Evolutionary conservation across 331 rosid species (phyloP).

Genomic region (Quercus lobata): DNA sequence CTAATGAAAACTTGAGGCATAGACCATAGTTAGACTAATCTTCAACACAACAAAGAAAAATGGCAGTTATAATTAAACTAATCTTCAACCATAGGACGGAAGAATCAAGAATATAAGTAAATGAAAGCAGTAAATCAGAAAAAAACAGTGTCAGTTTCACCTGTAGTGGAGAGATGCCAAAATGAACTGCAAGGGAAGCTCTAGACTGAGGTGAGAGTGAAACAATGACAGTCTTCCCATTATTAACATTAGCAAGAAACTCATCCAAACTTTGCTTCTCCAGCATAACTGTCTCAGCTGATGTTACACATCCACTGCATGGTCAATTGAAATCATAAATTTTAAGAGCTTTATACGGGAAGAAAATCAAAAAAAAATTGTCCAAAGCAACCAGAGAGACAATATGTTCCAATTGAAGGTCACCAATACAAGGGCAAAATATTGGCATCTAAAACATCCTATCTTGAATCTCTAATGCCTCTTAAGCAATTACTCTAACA

Average conservation of each 20-base stretch:
- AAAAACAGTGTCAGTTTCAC: slow-evolving; percentile 25
- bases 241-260: slow-evolving; percentile 60
- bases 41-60: slow-evolving; percentile 6
- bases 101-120: neutral
- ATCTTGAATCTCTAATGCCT: neutral
- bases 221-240: slow-evolving; percentile 69
- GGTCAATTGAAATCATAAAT: slow-evolving; percentile 14
- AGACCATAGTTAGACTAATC: neutral
- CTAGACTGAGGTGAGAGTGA: slow-evolving; percentile 93
- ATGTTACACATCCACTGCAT: slow-evolving; percentile 89
- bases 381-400: neutral
- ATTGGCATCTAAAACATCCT: neutral
- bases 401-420: neutral
- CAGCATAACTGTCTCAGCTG: slow-evolving; percentile 93
- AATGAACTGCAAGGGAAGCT: slow-evolving; percentile 87
- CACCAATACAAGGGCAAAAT: neutral
- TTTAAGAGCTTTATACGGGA: neutral
- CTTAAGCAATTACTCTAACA: neutral
- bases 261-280: slow-evolving; percentile 98
- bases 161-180: slow-evolving; percentile 78
- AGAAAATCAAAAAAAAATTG: neutral
- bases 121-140: neutral
- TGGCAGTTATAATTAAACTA: neutral
- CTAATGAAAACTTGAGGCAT: neutral
- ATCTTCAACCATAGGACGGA: neutral